phyloP scores from a whole-genome alignment of 805 yeast genomes.

The Pichia heedii region DNA sequence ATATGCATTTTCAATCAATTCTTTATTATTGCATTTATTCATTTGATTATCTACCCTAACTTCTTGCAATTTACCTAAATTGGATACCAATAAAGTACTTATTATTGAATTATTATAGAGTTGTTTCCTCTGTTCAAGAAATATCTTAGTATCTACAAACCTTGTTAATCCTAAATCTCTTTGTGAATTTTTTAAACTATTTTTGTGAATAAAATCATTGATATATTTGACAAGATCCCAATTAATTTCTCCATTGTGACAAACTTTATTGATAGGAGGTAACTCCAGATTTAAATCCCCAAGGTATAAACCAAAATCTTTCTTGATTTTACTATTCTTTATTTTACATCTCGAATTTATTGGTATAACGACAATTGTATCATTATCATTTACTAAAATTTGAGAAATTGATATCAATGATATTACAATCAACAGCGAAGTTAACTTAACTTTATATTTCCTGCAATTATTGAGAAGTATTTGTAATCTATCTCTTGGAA shows the following conservation, averaged over 20 bases:
- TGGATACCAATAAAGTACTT: constrained; percentile 10
- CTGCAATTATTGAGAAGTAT: constrained; percentile 3
- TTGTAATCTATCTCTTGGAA: neutral
- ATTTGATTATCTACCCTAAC: neutral
- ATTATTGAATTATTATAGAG: constrained; percentile 7
- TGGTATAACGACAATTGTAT: constrained; percentile 10
- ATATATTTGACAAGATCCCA: constrained; percentile 10
- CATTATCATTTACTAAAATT: constrained; percentile 8
- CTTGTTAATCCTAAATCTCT: constrained; percentile 9
- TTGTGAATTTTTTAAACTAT: constrained; percentile 4
- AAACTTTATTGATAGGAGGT: constrained; percentile 5
- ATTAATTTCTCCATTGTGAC: constrained; percentile 2
- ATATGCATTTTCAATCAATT: constrained; percentile 4
- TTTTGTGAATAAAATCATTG: constrained; percentile 8
- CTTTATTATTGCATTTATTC: neutral
- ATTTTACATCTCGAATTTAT: constrained; percentile 9
- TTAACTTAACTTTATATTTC: constrained; percentile 9
- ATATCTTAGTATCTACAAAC: constrained; percentile 7
- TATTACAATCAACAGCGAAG: constrained; percentile 8
- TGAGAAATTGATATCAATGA: constrained; percentile 7
- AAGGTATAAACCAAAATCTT: constrained; percentile 9
- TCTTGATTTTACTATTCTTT: neutral
- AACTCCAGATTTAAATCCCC: constrained; percentile 9
- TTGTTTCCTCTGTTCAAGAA: constrained; percentile 4
- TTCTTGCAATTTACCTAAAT: constrained; percentile 4